Percentiles rank a stretch among this genome's conserved stretches.
Conservation (phyloP, 1,284 basidiomycete genomes). For the Thelephora terrestris region DNA sequence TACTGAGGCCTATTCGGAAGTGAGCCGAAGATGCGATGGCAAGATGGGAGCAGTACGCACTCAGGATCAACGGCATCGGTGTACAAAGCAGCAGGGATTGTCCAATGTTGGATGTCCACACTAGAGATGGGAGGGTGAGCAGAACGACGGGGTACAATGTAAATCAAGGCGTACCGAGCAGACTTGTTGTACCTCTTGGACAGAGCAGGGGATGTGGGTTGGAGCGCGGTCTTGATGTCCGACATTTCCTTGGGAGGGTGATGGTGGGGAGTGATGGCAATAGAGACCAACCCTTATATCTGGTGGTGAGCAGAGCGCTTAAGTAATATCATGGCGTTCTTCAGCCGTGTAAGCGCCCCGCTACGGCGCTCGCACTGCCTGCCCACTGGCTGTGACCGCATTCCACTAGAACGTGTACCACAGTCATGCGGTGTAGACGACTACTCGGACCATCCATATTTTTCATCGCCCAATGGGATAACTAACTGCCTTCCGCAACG, state of each 20-base stretch:
- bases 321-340: too few relatives aligned
- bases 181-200: conserved; percentile 3
- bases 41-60: conserved; percentile 6
- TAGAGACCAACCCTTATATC: too few relatives aligned
- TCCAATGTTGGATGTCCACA: conserved; percentile 7
- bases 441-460: too few relatives aligned
- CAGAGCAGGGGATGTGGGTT: conserved; percentile 6
- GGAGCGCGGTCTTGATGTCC: neutral
- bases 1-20: conserved; percentile 14
- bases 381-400: too few relatives aligned
- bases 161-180: neutral
- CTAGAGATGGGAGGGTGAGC: conserved; percentile 1
- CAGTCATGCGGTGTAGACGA: too few relatives aligned
- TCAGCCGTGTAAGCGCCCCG: too few relatives aligned
- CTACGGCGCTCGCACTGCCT: too few relatives aligned
- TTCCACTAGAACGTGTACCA: too few relatives aligned
- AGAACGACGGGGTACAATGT: neutral
- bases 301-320: too few relatives aligned
- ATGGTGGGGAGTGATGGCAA: too few relatives aligned
- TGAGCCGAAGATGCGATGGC: neutral
- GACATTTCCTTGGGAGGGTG: neutral
- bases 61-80: conserved; percentile 10
- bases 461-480: too few relatives aligned
- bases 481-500: too few relatives aligned
- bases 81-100: conserved; percentile 11